Percentiles rank a stretch among this genome's conserved stretches.
phyloP scores from a whole-genome alignment of 345 rosid species.

The Carallia brachiata region DNA sequence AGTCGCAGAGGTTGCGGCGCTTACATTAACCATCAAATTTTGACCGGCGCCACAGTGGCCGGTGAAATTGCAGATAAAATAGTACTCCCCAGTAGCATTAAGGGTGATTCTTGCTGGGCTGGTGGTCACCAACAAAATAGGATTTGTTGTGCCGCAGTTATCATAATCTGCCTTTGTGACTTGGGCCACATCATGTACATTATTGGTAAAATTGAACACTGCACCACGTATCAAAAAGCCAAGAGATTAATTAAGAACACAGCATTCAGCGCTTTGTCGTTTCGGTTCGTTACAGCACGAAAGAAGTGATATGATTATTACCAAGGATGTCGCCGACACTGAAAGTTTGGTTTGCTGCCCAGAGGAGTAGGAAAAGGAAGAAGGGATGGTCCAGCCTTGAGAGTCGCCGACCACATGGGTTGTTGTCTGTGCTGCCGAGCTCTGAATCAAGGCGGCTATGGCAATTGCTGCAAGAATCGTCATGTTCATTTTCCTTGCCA shows the following conservation, averaged over 20 bases:
- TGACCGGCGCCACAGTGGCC: constrained; percentile 29
- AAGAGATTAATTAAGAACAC: neutral
- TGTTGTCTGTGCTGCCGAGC: constrained; percentile 31
- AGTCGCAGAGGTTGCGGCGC: constrained; percentile 15
- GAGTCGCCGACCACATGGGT: constrained; percentile 36
- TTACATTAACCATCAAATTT: constrained; percentile 23
- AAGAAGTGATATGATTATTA: neutral
- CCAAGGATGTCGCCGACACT: constrained; percentile 16
- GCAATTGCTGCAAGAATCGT: constrained; percentile 20
- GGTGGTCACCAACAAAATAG: neutral
- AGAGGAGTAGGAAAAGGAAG: constrained; percentile 9
- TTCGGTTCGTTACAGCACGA: neutral
- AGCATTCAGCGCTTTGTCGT: neutral
- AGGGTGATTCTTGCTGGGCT: constrained; percentile 25
- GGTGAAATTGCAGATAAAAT: constrained; percentile 16
- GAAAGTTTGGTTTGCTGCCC: constrained; percentile 23
- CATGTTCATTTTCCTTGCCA: constrained; percentile 23
- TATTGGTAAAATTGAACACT: constrained; percentile 21
- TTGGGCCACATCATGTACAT: constrained; percentile 17
- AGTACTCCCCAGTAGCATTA: constrained; percentile 18
- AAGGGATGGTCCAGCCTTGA: constrained; percentile 43
- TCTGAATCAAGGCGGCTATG: constrained; percentile 20
- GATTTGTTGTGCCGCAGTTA: constrained; percentile 13
- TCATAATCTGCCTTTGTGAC: constrained; percentile 25
- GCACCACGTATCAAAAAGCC: neutral